Conservation (phyloP, 768 basidiomycete genomes). For the Phanerodontia chrysosporium region DNA sequence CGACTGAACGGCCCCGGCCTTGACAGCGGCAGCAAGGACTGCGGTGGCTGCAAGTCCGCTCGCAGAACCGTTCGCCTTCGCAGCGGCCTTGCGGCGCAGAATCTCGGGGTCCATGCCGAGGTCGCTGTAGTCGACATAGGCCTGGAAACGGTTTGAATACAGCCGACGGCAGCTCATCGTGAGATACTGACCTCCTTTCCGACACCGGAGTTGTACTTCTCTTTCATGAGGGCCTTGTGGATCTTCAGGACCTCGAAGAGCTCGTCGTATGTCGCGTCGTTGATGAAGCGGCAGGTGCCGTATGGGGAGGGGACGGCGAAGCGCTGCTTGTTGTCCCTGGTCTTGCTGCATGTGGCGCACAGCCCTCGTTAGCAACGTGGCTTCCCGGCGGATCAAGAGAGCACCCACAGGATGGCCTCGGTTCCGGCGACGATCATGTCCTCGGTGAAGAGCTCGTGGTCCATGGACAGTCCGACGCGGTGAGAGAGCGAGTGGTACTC, state of each 20-base stretch:
- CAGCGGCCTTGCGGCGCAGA: constrained; percentile 9
- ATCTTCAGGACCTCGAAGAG: constrained; percentile 10
- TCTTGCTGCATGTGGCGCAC: constrained; percentile 8
- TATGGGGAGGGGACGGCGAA: constrained; percentile 14
- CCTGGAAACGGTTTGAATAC: not conserved
- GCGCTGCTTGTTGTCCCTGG: constrained; percentile 17
- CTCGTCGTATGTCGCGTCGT: constrained; percentile 14
- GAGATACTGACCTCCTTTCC: constrained; percentile 12
- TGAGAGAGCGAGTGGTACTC: constrained; percentile 15
- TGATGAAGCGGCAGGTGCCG: constrained; percentile 14
- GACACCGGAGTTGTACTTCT: constrained; percentile 11
- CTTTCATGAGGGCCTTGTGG: constrained; percentile 15
- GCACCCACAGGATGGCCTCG: constrained; percentile 12
- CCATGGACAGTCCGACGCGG: constrained; percentile 15
- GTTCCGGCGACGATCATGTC: constrained; percentile 12
- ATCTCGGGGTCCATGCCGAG: constrained; percentile 16
- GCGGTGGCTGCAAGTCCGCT: not conserved
- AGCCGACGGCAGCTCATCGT: no score
- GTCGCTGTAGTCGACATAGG: constrained; percentile 15
- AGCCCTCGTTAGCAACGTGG: not conserved
- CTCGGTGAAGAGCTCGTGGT: constrained; percentile 17
- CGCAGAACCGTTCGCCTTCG: not conserved
- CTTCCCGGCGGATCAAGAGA: not conserved
- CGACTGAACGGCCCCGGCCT: not conserved
- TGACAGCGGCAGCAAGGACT: not conserved